Percentiles rank a stretch among this genome's conserved stretches.
These are phyloP conservation scores for Colletotrichum gloeosporioides DNA, from an alignment of 2,329 filamentous ascomycete species.

Conservation along the genomic window DNA sequence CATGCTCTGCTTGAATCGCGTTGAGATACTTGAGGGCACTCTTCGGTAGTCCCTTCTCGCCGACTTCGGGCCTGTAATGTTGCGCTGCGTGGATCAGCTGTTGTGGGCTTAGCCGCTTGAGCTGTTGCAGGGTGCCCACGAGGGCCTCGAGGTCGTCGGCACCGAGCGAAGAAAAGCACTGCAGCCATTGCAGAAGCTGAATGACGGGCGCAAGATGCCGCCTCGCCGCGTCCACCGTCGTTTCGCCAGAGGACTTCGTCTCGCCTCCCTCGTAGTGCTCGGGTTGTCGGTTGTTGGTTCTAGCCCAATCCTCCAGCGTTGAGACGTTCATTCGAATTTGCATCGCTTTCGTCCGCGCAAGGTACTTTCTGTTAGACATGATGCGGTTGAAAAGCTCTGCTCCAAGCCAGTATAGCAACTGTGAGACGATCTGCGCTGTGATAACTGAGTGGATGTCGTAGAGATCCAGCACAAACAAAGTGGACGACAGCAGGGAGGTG, in stretches of 20 bases:
- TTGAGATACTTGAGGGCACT: conserved; percentile 86
- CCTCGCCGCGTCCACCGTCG: conserved; percentile 82
- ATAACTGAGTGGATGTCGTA: conserved; percentile 99
- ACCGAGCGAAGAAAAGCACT: conserved; percentile 93
- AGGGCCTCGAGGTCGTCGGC: conserved; percentile 86
- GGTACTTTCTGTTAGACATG: conserved; percentile 93
- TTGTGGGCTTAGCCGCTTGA: conserved; percentile 82
- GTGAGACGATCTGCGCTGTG: conserved; percentile 86
- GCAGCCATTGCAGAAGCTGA: conserved; percentile 94
- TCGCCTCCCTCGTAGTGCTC: conserved; percentile 96
- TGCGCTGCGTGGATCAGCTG: conserved; percentile 92
- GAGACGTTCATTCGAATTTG: conserved; percentile 99
- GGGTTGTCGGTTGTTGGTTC: conserved; percentile 89
- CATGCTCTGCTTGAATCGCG: conserved; percentile 77
- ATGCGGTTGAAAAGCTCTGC: conserved; percentile 97
- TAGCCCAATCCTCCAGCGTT: conserved; percentile 92
- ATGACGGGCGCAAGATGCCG: conserved; percentile 89
- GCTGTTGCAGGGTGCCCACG: conserved; percentile 85
- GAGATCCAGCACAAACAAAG: conserved; percentile 95
- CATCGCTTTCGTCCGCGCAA: conserved; percentile 98
- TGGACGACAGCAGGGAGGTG: conserved; percentile 92
- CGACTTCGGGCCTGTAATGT: conserved; percentile 93
- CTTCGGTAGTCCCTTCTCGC: conserved; percentile 90
- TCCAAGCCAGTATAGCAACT: conserved; percentile 94
- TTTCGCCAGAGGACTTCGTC: conserved; percentile 83